Percentiles rank a stretch among this genome's conserved stretches.
phyloP scores from a whole-genome alignment of 1,284 basidiomycete species.

The Ustilago trichophora region DNA sequence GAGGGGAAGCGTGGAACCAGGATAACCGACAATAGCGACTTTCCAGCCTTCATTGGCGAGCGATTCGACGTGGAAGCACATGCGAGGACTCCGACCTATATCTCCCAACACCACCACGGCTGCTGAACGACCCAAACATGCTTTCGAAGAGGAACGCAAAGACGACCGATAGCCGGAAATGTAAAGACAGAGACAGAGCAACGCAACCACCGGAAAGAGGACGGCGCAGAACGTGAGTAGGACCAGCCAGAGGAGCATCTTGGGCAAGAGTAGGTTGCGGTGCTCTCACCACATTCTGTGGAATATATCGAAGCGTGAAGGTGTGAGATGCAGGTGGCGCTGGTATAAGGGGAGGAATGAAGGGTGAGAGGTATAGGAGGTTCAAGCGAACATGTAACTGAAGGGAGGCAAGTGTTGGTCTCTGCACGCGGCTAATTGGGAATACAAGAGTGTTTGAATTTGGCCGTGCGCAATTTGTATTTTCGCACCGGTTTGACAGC shows the following conservation, averaged over 20 bases:
- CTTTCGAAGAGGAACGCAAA: not conserved
- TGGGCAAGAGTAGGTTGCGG: no score
- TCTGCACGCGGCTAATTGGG: no score
- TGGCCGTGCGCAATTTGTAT: no score
- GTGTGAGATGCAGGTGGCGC: no score
- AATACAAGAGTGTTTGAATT: no score
- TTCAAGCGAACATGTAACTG: no score
- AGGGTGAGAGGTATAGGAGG: no score
- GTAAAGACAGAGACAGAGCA: slow-evolving; percentile 53
- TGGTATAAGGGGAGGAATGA: no score
- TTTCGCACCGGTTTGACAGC: no score
- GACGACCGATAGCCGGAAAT: slow-evolving; percentile 46
- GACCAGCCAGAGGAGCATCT: slow-evolving; percentile 35
- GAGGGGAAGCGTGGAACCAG: slow-evolving; percentile 48
- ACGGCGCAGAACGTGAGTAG: slow-evolving; percentile 33
- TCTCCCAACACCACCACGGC: slow-evolving; percentile 93
- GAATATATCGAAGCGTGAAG: no score
- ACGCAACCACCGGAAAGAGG: slow-evolving; percentile 25
- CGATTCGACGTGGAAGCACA: slow-evolving; percentile 98
- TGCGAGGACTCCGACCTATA: slow-evolving; percentile 91
- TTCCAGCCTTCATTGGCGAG: slow-evolving; percentile 82
- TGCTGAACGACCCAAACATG: slow-evolving; percentile 68
- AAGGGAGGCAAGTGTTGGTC: no score
- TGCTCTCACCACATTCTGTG: no score
- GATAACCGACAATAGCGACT: slow-evolving; percentile 85